Conservation (phyloP, 345 rosid genomes). For the thale cress (Arabidopsis thaliana) region DNA sequence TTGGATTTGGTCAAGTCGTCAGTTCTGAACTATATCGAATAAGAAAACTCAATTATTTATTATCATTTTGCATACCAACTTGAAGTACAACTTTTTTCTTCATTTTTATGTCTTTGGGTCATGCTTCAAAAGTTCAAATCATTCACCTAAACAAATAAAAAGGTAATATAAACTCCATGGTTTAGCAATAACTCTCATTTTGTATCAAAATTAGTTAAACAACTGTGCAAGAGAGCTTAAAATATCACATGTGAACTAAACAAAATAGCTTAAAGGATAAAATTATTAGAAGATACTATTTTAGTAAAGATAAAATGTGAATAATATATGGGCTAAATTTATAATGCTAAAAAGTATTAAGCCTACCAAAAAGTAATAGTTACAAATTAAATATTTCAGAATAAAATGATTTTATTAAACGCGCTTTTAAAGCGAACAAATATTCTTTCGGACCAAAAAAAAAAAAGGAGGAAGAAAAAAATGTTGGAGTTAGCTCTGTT, state of each 20-base stretch:
- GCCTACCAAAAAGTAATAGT: neutral
- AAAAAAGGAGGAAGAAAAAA: neutral
- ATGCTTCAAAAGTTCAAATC: slow-evolving; percentile 20
- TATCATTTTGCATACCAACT: slow-evolving; percentile 36
- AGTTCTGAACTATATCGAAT: slow-evolving; percentile 16
- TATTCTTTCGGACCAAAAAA: slow-evolving; percentile 19
- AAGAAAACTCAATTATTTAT: neutral
- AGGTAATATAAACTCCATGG: neutral
- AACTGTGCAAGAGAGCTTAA: neutral
- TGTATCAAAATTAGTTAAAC: too few species aligned
- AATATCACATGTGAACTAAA: neutral
- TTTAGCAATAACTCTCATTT: neutral
- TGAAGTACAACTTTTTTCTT: slow-evolving; percentile 16
- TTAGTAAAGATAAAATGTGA: too few species aligned
- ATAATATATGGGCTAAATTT: too few species aligned
- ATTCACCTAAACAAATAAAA: neutral
- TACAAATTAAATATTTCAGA: neutral
- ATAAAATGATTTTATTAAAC: slow-evolving; percentile 10
- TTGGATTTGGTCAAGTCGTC: slow-evolving; percentile 42
- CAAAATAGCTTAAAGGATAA: neutral
- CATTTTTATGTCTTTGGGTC: neutral
- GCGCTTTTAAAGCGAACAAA: slow-evolving; percentile 36
- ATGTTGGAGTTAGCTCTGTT: slow-evolving; percentile 35
- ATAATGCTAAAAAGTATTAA: neutral
- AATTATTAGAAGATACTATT: too few species aligned